Base-by-base conservation (phyloP, 257 asterid genomes). In the Scutellaria baicalensis region DNA sequence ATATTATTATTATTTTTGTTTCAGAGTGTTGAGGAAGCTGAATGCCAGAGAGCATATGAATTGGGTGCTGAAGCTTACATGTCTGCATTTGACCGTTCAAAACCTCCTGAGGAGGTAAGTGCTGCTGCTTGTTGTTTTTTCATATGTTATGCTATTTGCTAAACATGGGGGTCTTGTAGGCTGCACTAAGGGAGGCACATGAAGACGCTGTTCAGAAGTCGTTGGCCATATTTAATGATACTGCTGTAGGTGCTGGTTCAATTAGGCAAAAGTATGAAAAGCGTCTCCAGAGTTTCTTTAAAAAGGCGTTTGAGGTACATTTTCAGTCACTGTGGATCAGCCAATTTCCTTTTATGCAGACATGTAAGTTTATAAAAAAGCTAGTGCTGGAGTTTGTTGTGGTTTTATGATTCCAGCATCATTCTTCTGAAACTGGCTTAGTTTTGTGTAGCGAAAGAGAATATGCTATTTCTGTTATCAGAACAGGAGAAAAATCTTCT, bases 11-110 rank as follows among this genome's bases (percentile, higher is more conserved):
- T 56, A 59, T 55, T 49, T 20, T 38, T 45, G 10, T 33, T 56
- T 69, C 77, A 93, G 99, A 89, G 96, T 73, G 99, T 94, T 70
- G 99, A 94, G 88, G 97, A 94, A 83, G 88, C 97, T 52, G 99
- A 94, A 79, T 92, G 99, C 68, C 97, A 86, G 75, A 89, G 97
- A 80, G 99, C 97, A 3, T 91, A 82, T 74, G 98, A 94, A 70
- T 43, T 78, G 74, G 95, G 88, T 64, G 80, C 92, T 71, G 98
- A 94, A 72, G 79, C 39, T 9, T 94, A 91, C 78, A 86, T 86
- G 91, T 75, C 96, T 68, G 52, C 88, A 14, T 89, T 89, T 81
- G 89, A 94, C 82, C 94, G 89, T 60, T 84, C 92, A 17, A 91
- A 78, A 78, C 92, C 91, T 73, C 97, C 99, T 0, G 99, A 94